Conservation (phyloP, 2,329 filamentous ascomycete genomes). For the Penicillium crustosum region DNA sequence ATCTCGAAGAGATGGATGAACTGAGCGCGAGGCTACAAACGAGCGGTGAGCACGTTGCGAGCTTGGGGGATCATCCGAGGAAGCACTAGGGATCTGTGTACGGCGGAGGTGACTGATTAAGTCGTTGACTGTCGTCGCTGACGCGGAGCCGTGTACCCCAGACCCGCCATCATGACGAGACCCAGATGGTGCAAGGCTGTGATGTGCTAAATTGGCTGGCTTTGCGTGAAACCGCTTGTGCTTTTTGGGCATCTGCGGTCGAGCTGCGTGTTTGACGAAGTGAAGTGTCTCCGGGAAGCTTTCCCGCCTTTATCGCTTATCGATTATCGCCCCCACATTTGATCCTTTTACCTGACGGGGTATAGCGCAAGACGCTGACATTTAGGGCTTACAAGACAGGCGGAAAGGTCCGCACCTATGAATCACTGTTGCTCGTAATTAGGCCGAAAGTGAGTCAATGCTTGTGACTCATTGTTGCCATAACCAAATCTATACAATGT, state of each 20-base stretch:
- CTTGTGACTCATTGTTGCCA: not conserved
- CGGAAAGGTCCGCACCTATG: not conserved
- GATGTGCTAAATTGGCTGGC: slow-evolving; percentile 43
- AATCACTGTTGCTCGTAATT: not conserved
- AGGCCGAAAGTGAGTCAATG: not conserved
- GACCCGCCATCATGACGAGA: slow-evolving; percentile 31
- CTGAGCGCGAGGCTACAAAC: slow-evolving; percentile 35
- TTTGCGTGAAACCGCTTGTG: slow-evolving; percentile 43
- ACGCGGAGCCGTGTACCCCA: slow-evolving; percentile 20
- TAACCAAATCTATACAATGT: slow-evolving; percentile 14
- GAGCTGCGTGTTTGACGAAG: slow-evolving; percentile 14
- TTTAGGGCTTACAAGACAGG: not conserved
- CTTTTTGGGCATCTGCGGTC: slow-evolving; percentile 48
- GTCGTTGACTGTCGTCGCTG: slow-evolving; percentile 46
- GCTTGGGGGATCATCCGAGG: slow-evolving; percentile 18
- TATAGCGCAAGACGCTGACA: not conserved
- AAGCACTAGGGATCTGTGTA: slow-evolving; percentile 35
- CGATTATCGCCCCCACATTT: slow-evolving; percentile 10
- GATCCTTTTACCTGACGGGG: not conserved
- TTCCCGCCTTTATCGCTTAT: slow-evolving; percentile 9
- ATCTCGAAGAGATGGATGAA: slow-evolving; percentile 48
- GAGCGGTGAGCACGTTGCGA: slow-evolving; percentile 13
- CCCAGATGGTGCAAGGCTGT: slow-evolving; percentile 35
- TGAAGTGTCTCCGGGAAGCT: not conserved
- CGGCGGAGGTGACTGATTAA: slow-evolving; percentile 49